Evolutionary conservation across 345 rosid genomes (phyloP).

Genomic region (Gossypium longicalyx): DNA sequence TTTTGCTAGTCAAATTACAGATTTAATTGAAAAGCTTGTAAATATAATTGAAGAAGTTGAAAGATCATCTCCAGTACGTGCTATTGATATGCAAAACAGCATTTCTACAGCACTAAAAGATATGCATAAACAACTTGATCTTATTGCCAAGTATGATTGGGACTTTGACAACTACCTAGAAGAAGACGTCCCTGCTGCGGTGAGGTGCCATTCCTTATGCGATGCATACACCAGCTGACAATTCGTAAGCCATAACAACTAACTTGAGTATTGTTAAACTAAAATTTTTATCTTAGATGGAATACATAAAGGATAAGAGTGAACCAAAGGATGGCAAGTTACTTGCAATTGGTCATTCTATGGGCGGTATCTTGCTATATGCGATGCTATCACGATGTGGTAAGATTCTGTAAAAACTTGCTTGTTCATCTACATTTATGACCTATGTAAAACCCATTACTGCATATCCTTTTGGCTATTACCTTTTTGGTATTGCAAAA

Average conservation of each 20-base stretch:
- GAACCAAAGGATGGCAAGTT: constrained; percentile 67
- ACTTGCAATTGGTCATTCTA: constrained; percentile 89
- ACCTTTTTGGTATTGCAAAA: background rate
- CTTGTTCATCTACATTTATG: background rate
- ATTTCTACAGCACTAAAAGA: constrained; percentile 43
- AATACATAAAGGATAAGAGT: constrained; percentile 55
- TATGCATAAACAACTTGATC: constrained; percentile 51
- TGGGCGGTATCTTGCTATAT: constrained; percentile 93
- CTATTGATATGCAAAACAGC: constrained; percentile 34
- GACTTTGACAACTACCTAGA: constrained; percentile 83
- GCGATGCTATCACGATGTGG: constrained; percentile 65
- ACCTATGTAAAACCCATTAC: background rate
- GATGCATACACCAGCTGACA: background rate
- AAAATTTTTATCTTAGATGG: constrained; percentile 51
- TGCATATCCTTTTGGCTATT: background rate
- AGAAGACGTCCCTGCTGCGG: constrained; percentile 89
- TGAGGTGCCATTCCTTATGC: constrained; percentile 58
- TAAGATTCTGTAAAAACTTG: constrained; percentile 30
- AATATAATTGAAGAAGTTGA: constrained; percentile 28
- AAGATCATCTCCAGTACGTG: constrained; percentile 20
- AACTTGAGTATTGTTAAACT: background rate
- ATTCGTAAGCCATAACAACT: background rate
- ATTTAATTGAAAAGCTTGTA: constrained; percentile 27
- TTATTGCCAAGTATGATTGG: constrained; percentile 68
- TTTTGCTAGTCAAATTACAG: constrained; percentile 28